Evolutionary conservation across 768 basidiomycete species (phyloP).

Genomic region (Omphalotus guepiniiformis): DNA sequence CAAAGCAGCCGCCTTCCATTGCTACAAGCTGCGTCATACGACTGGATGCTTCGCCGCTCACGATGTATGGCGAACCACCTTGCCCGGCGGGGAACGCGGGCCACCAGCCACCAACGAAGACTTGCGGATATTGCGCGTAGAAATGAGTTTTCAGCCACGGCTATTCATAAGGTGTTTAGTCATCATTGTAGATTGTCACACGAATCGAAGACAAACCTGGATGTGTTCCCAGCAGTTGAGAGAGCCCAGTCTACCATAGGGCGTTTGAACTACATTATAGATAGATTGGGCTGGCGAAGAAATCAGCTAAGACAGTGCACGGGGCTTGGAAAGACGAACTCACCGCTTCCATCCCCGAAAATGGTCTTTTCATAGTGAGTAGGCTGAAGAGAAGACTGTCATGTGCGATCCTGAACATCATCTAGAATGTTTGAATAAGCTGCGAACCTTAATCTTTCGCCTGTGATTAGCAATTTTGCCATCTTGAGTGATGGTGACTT

Average conservation of each 20-base stretch:
- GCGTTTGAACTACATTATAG: constrained; percentile 25
- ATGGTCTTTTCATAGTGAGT: constrained; percentile 28
- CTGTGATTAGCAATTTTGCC: constrained; percentile 26
- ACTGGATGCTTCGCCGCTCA: constrained; percentile 24
- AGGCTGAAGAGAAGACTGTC: constrained; percentile 17
- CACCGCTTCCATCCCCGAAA: constrained; percentile 27
- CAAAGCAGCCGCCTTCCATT: constrained; percentile 28
- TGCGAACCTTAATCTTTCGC: constrained; percentile 25
- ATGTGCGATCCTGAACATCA: neutral
- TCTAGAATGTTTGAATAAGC: constrained; percentile 8
- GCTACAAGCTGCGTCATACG: constrained; percentile 26
- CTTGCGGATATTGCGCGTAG: constrained; percentile 27
- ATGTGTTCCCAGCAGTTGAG: constrained; percentile 30
- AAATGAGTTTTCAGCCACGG: constrained; percentile 27
- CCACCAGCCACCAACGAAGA: constrained; percentile 28
- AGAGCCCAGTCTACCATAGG: constrained; percentile 22
- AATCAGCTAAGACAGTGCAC: neutral
- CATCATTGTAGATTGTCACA: neutral
- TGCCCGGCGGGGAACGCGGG: constrained; percentile 22
- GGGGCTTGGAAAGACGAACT: neutral
- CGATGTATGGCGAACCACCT: constrained; percentile 25
- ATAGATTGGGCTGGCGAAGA: constrained; percentile 23
- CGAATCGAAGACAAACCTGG: constrained; percentile 13
- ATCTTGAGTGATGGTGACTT: constrained; percentile 23
- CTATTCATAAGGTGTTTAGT: too few relatives aligned